Percentiles rank a stretch among this genome's conserved stretches.
Conservation (phyloP, 2,329 filamentous ascomycete genomes). For the Massarina eburnea region DNA sequence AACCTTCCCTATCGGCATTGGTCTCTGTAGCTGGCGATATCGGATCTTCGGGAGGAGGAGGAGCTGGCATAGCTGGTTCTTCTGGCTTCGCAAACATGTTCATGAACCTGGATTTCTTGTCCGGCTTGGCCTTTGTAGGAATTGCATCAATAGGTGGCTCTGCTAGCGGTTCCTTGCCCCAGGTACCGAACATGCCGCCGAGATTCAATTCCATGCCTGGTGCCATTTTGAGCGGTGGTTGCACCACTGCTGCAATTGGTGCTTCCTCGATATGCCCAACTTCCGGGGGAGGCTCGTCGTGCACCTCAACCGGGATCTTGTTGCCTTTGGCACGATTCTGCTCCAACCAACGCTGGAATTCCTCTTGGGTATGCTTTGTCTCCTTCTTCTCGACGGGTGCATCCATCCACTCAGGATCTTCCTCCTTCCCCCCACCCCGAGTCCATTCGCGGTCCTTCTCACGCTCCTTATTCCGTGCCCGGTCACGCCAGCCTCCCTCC, state of each 20-base stretch:
- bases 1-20: slow-evolving; percentile 78
- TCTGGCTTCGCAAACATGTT: slow-evolving; percentile 62
- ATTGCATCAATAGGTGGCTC: slow-evolving; percentile 24
- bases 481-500: slow-evolving; percentile 62
- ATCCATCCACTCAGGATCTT: slow-evolving; percentile 91
- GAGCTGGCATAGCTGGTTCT: slow-evolving; percentile 22
- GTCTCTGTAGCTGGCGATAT: slow-evolving; percentile 41
- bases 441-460: slow-evolving; percentile 57
- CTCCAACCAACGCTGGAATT: slow-evolving; percentile 94
- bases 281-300: slow-evolving; percentile 42
- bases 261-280: slow-evolving; percentile 13
- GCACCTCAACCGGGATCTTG: slow-evolving; percentile 50
- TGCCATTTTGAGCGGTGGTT: slow-evolving; percentile 39
- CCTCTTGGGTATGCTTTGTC: slow-evolving; percentile 78
- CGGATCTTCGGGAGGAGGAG: slow-evolving; percentile 15
- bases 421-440: slow-evolving; percentile 50
- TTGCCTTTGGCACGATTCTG: slow-evolving; percentile 75
- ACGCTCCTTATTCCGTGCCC: slow-evolving; percentile 36
- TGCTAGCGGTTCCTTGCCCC: slow-evolving; percentile 53
- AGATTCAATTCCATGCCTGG: slow-evolving; percentile 67
- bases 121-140: slow-evolving; percentile 53
- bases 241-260: slow-evolving; percentile 20
- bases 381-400: slow-evolving; percentile 65
- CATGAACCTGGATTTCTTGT: slow-evolving; percentile 82
- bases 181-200: slow-evolving; percentile 75